Evolutionary conservation across 805 yeast species (phyloP), one percentile per base, ranked within the genome.

Genomic region (Candida argentea): DNA sequence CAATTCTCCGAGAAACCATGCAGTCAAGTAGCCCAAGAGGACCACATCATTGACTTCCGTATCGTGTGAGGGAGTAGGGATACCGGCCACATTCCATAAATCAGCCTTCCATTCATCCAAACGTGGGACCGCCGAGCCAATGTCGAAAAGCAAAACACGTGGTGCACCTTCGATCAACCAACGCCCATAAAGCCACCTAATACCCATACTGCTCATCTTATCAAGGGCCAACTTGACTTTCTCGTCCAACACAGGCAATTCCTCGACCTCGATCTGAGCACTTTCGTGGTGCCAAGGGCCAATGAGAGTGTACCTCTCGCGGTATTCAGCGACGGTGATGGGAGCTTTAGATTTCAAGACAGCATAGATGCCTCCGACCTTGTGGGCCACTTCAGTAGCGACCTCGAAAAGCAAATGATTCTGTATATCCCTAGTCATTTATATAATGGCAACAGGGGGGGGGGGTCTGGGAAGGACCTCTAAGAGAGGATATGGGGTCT

Each of bases 111-210:
- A 89, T 47, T 91, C 97, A 48, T 81, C 79, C 40, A 89, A 62
- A 49, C 68, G 70, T 32, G 44, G 41, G 20, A 61, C 60, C 3
- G 89, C 94, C 9, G 94, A 78, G 28, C 76, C 73, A 34, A 85
- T 66, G 50, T 89, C 97, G 44, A 91, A 91, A 26, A 89, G 61
- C 25, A 89, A 61, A 14, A 91, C 97, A 29, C 94, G 61, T 14
- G 98, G 98, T 1, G 97, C 95, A 12, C 97, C 96, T 51, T 91
- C 98, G 43, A 89, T 86, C 43, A 89, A 70, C 98, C 98, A 89
- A 34, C 96, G 70, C 26, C 96, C 97, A 47, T 89, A 87, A 29
- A 86, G 60, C 65, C 79, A 83, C 33, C 68, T 59, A 38, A 89
- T 72, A 17, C 97, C 97, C 27, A 95, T 66, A 10, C 70, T 67